Base-by-base conservation (phyloP, 768 basidiomycete genomes). In the Neoboletus brunneissimus region DNA sequence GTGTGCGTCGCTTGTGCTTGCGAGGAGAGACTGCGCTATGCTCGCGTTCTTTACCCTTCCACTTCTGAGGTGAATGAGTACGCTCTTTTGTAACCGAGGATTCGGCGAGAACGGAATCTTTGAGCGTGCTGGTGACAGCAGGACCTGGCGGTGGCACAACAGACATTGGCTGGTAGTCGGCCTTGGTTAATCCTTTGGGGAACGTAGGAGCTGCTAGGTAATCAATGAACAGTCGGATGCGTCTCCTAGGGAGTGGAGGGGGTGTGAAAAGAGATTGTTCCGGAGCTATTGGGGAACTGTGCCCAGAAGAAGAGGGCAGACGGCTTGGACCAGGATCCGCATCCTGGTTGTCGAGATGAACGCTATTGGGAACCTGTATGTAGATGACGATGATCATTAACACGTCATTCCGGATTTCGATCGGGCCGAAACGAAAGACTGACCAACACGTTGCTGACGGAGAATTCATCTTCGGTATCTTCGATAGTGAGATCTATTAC, bases 201-300 rank as follows among this genome's bases (percentile, higher is more conserved):
- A 72, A 48, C 1, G 60, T 15, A 29, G 70, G 70, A 13, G 56
- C 66, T 5, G 56, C 54, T 8, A 73, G 6, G 49, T 64, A 45
- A 44, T 63, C 57, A 3, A 72, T 31, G 34, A 57, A 5, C 7
- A 43, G 1, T 15, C 60, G 58, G 3, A 51, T 20, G 1, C 57
- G 69, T 48, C 34, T 57, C 46, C 44, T 62, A 8, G 53, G 32
- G 7, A 40, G 54, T 4, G 64, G 62, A 13, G 70, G 67, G 25
- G 71, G 72, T 0, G 70, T 72, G 47, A 72, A 72, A 41, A 73
- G 67, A 11, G 66, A 70, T 9, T 48, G 56, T 22, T 64, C 52
- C 3, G 5, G 42, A 23, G 43, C 50, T 20, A 60, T 47, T 5
- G 60, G 46, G 5, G 71, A 48, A 41, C 55, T 54, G 16, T 2